phyloP scores from a whole-genome alignment of 2,329 filamentous ascomycete species.

The Pseudocercospora cruenta region DNA sequence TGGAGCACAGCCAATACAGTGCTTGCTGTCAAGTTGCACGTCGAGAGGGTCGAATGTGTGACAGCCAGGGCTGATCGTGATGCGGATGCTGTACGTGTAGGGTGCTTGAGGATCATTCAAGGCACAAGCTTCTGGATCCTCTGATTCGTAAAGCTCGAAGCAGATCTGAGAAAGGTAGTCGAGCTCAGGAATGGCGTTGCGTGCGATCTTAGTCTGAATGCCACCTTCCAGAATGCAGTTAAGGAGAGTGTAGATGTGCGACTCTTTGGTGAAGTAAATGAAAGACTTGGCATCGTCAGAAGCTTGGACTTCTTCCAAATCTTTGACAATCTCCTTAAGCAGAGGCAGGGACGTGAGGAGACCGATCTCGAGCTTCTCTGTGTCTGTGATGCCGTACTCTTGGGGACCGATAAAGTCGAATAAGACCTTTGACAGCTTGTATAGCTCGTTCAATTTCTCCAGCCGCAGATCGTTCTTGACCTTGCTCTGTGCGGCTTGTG shows the following conservation, averaged over 20 bases:
- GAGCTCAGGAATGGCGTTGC: constrained; percentile 92
- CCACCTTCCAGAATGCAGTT: constrained; percentile 98
- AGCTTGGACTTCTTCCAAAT: constrained; percentile 95
- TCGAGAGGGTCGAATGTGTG: constrained; percentile 96
- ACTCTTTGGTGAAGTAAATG: constrained; percentile 99
- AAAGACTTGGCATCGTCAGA: constrained; percentile 93
- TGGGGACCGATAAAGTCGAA: constrained; percentile 99
- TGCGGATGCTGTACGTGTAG: constrained; percentile 94
- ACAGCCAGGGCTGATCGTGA: constrained; percentile 92
- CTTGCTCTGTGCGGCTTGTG: constrained; percentile 55
- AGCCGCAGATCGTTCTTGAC: constrained; percentile 82
- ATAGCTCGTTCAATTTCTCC: constrained; percentile 87
- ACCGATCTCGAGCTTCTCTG: constrained; percentile 97
- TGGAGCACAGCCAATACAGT: constrained; percentile 94
- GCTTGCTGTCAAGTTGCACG: constrained; percentile 92
- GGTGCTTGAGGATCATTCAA: constrained; percentile 61
- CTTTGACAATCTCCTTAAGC: constrained; percentile 93
- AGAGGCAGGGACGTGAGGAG: constrained; percentile 90
- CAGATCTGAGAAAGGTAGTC: constrained; percentile 98
- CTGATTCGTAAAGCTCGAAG: constrained; percentile 96
- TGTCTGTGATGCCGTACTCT: constrained; percentile 94
- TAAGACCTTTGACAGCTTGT: constrained; percentile 88
- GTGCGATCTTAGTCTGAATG: constrained; percentile 93
- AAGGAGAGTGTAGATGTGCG: constrained; percentile 95
- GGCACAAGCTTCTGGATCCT: constrained; percentile 60